A percentile compares a stretch with the other conserved stretches of the same genome.
These are phyloP conservation scores for Fomitopsis palustris DNA, from an alignment of 1,284 basidiomycete species.

Conservation along the genomic window DNA sequence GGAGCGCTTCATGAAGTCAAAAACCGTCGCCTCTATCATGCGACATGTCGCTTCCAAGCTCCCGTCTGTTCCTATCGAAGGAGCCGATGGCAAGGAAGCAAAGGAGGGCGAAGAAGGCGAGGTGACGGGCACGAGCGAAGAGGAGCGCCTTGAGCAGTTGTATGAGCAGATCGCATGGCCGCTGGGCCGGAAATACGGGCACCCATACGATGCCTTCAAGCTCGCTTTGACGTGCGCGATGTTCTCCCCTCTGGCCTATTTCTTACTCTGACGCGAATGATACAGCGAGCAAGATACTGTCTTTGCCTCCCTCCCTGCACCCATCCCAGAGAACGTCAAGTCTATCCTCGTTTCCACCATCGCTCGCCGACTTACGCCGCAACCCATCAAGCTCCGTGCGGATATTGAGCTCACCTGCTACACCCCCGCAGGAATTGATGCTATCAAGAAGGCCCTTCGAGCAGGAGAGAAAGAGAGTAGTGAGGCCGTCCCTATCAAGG, in stretches of 20 bases:
- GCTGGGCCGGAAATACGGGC: constrained; percentile 88
- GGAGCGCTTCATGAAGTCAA: constrained; percentile 97
- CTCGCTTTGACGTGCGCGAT: constrained; percentile 81
- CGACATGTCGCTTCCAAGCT: constrained; percentile 91
- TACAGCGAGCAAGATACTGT: constrained; percentile 84
- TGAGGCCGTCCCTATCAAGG: constrained; percentile 94
- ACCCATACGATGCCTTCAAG: constrained; percentile 98
- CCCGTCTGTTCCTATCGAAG: constrained; percentile 41
- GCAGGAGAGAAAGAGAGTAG: constrained; percentile 88
- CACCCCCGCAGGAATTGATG: constrained; percentile 95
- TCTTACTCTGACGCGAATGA: constrained; percentile 1
- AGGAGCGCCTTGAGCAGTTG: constrained; percentile 75
- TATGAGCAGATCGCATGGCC: constrained; percentile 96
- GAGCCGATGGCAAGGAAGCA: constrained; percentile 38
- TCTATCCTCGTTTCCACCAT: constrained; percentile 80
- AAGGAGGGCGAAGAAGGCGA: constrained; percentile 40
- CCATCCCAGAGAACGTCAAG: constrained; percentile 60
- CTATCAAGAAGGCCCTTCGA: constrained; percentile 89
- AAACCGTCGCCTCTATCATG: constrained; percentile 91
- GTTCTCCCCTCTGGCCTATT: neutral
- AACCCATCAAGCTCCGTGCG: constrained; percentile 98
- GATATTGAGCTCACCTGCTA: constrained; percentile 99
- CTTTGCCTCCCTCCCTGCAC: constrained; percentile 67
- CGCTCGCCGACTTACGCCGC: constrained; percentile 92
- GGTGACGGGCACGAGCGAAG: constrained; percentile 54